Base-by-base conservation (phyloP, 2,329 filamentous ascomycete species). In the Aphanoascus verrucosus region DNA sequence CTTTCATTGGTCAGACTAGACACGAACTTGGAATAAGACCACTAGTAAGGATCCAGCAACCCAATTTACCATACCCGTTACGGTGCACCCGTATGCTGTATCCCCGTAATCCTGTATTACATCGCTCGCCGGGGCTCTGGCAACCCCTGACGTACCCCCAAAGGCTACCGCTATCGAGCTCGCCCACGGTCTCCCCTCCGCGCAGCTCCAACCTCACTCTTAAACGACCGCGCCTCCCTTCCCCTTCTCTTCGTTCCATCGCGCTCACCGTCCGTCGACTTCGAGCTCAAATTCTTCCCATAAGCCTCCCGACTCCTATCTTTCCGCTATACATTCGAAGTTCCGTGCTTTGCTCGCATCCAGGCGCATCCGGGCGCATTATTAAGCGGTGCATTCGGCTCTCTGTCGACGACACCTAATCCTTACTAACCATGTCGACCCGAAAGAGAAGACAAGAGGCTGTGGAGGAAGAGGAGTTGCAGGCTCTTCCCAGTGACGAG, bases 391-490 rank as follows among this genome's bases (percentile, higher is more conserved):
- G 38, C 38, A 43, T 34, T 44, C n/a, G n/a, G n/a, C 38, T 20
- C 35, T 49, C 37, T 28, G 11, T 20, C 34, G 11, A 8, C 14
- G 8, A 40, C 15, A 48, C n/a, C 17, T 47, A 28, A 12, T 41
- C 9, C 1, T 49, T 41, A n/a, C n/a, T n/a, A 52, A 35, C 19
- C n/a, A 75, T 74, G 73, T 66, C 71, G 19, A 74, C 73, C 59
- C 71, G 73, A 63, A 74, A 73, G 62, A 74, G 76, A 69, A 72
- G 73, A 66, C 70, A 72, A 57, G 73, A 76, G 31, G 65, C 71
- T 17, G 72, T 74, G 49, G 74, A 74, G 37, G 72, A 68, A 54
- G 69, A 72, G 52, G 70, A 74, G 58, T 67, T 77, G 3, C 69
- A 72, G 55, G 69, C 70, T 34, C 69, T 76, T 38, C 73, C 74